Base-by-base conservation (phyloP, 169 alveolate species). In the Cystoisospora suis region DNA sequence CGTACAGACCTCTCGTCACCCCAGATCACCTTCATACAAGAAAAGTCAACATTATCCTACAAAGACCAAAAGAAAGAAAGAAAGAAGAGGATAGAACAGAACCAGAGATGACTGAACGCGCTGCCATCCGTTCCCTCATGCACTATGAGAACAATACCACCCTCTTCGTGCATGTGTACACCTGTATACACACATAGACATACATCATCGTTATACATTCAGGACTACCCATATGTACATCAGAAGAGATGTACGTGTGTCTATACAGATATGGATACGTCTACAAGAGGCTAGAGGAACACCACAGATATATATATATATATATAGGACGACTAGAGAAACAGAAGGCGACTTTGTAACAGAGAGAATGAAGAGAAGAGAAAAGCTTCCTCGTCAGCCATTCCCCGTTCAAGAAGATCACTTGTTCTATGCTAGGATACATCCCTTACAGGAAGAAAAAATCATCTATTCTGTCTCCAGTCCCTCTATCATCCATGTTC, bases 1-100 rank as follows among this genome's bases (percentile, higher is more conserved):
- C 87, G 77, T n/a, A 87, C 91, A 42, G 79, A 70, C 27, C 80
- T 49, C 47, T 87, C 91, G 42, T 81, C 20, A 0, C 91, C 91
- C 91, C 91, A 87, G 0, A 87, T 27, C 12, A 80, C 83, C 7
- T 87, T 87, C 91, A 87, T 53, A 6, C 53, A 61, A 0, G 34
- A 45, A 44, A 87, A 87, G n/a, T 81, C 79, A 23, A 87, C 4
- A 53, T 12, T 23, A 53, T 15, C 29, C 29, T 53, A 53, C 29
- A n/a, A n/a, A n/a, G n/a, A n/a, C n/a, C 29, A 12, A 53, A 53
- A 23, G 65, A 53, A 12, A 53, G 65, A 23, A 15, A 23, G 12
- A 23, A 15, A 23, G 29, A 53, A 15, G 65, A 15, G 65, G 29
- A 53, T 15, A 23, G 12, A 12, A 53, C 65, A 53, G 29, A 53